phyloP scores from a whole-genome alignment of 768 basidiomycete genomes.

The Crepidotus variabilis region DNA sequence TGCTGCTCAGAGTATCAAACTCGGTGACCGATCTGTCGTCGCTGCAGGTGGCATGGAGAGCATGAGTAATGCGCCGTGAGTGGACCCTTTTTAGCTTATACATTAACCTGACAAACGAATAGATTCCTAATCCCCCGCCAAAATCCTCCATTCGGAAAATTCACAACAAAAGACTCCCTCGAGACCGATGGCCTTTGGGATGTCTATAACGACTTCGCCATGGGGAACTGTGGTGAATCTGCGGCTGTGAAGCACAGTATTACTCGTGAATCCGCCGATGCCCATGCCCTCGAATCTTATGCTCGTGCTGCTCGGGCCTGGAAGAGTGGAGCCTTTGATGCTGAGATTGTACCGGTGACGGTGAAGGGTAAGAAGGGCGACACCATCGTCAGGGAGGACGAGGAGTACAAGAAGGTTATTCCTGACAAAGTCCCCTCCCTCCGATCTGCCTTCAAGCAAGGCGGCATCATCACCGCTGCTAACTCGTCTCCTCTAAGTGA shows the following conservation, averaged over 20 bases:
- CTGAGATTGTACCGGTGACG: conserved; percentile 86
- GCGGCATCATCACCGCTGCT: conserved; percentile 91
- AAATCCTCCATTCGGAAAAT: conserved; percentile 85
- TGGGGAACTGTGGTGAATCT: conserved; percentile 95
- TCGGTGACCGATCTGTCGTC: conserved; percentile 82
- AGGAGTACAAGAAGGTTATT: conserved; percentile 96
- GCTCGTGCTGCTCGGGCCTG: conserved; percentile 90
- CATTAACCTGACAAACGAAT: conserved; percentile 1
- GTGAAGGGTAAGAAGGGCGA: conserved; percentile 96
- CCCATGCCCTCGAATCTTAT: conserved; percentile 93
- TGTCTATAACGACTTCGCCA: conserved; percentile 95
- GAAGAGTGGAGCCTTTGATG: conserved; percentile 78
- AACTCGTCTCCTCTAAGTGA: conserved; percentile 96
- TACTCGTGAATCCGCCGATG: conserved; percentile 83
- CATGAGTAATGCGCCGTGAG: conserved; percentile 98
- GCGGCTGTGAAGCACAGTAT: conserved; percentile 81
- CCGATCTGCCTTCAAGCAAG: conserved; percentile 85
- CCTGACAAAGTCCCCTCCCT: conserved; percentile 91
- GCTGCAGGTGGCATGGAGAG: conserved; percentile 98
- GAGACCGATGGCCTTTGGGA: conserved; percentile 95
- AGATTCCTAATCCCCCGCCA: conserved; percentile 82
- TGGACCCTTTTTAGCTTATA: conserved; percentile 19
- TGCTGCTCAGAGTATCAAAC: conserved; percentile 85
- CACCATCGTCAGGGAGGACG: conserved; percentile 86
- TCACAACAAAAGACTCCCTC: conserved; percentile 82